Evolutionary conservation across 2,329 filamentous ascomycete genomes (phyloP).

Genomic region (Colletotrichum sp.): DNA sequence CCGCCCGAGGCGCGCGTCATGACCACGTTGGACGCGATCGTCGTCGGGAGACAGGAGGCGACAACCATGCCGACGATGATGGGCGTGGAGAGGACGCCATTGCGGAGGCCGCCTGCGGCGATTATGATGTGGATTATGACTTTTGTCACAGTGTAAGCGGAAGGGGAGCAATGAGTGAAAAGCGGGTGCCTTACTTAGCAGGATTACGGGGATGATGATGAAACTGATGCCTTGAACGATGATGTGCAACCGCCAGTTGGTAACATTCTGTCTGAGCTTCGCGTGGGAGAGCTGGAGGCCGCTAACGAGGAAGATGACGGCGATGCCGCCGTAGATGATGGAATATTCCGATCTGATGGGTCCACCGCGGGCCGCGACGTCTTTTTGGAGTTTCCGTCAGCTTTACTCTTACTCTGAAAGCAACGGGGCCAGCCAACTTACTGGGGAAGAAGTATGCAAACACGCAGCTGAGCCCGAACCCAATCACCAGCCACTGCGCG

Average conservation of each 20-base stretch:
- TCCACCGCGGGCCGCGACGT: conserved; percentile 53
- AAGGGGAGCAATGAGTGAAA: not conserved
- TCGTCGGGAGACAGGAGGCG: conserved; percentile 72
- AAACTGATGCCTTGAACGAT: conserved; percentile 73
- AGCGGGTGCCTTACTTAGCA: conserved; percentile 50
- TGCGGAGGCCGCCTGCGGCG: conserved; percentile 50
- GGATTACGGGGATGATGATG: conserved; percentile 66
- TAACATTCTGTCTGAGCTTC: conserved; percentile 65
- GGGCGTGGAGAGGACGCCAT: conserved; percentile 65
- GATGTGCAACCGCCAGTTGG: conserved; percentile 71
- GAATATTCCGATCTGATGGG: conserved; percentile 59
- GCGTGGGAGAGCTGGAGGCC: conserved; percentile 70
- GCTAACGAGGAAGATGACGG: conserved; percentile 73
- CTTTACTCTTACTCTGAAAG: not conserved
- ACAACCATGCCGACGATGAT: conserved; percentile 73
- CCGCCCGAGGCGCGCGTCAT: conserved; percentile 75
- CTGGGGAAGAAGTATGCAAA: conserved; percentile 49
- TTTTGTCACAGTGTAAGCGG: conserved; percentile 17
- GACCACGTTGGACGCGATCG: conserved; percentile 75
- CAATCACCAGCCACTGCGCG: conserved; percentile 70
- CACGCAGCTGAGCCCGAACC: conserved; percentile 60
- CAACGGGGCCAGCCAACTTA: conserved; percentile 28
- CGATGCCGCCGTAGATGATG: conserved; percentile 73
- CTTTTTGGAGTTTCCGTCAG: conserved; percentile 27
- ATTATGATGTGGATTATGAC: conserved; percentile 53